These are phyloP conservation scores for Yamadazyma paraphyllophila DNA, from an alignment of 805 yeast genomes.

Conservation along the genomic window DNA sequence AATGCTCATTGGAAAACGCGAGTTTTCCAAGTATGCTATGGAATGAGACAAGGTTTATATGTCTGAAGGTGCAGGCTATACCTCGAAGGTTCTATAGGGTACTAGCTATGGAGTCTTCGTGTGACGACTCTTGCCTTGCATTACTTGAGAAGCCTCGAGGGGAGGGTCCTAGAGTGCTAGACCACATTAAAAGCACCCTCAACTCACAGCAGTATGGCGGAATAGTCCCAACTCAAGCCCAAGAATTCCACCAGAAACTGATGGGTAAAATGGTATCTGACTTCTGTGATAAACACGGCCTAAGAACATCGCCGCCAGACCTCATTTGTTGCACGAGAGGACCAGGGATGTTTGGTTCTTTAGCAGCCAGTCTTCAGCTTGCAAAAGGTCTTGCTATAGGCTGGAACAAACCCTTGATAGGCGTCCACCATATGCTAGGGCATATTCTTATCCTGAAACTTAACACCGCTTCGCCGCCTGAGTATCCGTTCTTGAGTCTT, in stretches of 20 bases:
- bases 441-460: conserved; percentile 61
- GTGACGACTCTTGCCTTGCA: conserved; percentile 94
- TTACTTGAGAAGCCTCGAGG: conserved; percentile 51
- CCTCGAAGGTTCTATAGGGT: conserved; percentile 51
- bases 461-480: conserved; percentile 29
- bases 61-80: not conserved
- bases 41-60: not conserved
- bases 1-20: conserved; percentile 1
- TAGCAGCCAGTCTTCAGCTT: conserved; percentile 76
- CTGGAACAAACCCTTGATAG: conserved; percentile 73
- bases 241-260: conserved; percentile 66
- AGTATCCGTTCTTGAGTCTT: conserved; percentile 70
- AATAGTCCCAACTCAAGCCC: conserved; percentile 82
- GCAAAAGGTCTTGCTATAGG: conserved; percentile 85
- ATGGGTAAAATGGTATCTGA: conserved; percentile 52
- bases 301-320: conserved; percentile 49
- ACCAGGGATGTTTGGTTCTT: conserved; percentile 93
- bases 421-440: conserved; percentile 96
- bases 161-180: conserved; percentile 48
- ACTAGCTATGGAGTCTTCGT: conserved; percentile 86
- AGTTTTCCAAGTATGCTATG: not conserved
- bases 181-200: conserved; percentile 63
- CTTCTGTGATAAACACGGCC: conserved; percentile 36
- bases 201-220: conserved; percentile 74
- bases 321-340: conserved; percentile 89